Evolutionary conservation across 164 flowering plant species (phyloP).

Genomic region (Chloranthus sessilifolius): DNA sequence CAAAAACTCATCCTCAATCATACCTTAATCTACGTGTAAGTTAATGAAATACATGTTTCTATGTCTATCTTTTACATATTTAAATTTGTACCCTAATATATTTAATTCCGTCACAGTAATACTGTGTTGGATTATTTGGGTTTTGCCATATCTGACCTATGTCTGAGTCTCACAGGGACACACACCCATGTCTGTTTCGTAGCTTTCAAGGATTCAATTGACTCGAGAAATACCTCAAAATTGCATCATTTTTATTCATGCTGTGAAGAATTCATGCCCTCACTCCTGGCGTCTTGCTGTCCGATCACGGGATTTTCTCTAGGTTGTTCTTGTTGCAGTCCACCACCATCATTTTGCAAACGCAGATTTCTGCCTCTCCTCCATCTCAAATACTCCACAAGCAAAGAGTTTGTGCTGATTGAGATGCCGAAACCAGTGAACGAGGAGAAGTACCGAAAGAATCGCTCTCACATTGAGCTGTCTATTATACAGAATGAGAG

Average conservation of each 20-base stretch:
- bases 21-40: too few species aligned
- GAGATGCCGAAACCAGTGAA: constrained; percentile 85
- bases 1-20: too few species aligned
- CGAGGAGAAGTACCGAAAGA: constrained; percentile 65
- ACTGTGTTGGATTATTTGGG: too few species aligned
- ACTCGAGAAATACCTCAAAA: constrained; percentile 3
- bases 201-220: too few species aligned
- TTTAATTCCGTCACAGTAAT: too few species aligned
- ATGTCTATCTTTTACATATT: too few species aligned
- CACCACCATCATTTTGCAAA: constrained; percentile 25
- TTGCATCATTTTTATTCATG: not conserved
- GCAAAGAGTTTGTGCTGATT: constrained; percentile 66
- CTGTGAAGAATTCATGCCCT: constrained; percentile 3
- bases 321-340: constrained; percentile 22
- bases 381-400: constrained; percentile 72
- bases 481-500: constrained; percentile 1
- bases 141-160: too few species aligned
- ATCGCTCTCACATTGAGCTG: constrained; percentile 69
- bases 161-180: too few species aligned
- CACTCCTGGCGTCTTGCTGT: constrained; percentile 6
- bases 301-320: constrained; percentile 9
- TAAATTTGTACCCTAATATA: too few species aligned
- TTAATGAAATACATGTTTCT: too few species aligned
- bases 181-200: too few species aligned
- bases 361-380: constrained; percentile 29